Evolutionary conservation across 108 stramenopile genomes (phyloP).

Genomic region (Fistulifera pelliculosa): DNA sequence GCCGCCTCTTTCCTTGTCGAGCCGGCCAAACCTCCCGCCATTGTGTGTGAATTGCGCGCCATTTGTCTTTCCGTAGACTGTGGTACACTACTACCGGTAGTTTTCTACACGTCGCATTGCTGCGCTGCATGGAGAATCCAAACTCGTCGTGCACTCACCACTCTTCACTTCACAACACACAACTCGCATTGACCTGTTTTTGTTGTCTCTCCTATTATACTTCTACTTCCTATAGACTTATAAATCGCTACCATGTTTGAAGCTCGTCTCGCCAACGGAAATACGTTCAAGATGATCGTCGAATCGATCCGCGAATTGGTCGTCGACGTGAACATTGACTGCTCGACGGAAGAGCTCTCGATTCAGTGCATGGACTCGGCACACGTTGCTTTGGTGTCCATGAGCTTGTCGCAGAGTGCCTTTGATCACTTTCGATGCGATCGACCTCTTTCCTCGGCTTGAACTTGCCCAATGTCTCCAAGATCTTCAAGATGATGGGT

Average conservation of each 20-base stretch:
- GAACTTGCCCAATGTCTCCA: conserved; percentile 90
- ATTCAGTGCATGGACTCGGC: conserved; percentile 99
- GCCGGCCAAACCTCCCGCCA: too few relatives aligned
- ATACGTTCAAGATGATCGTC: conserved; percentile 92
- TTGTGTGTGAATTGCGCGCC: too few relatives aligned
- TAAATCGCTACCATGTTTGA: conserved; percentile 79
- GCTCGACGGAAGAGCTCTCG: conserved; percentile 75
- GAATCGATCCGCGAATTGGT: conserved; percentile 97
- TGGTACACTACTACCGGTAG: too few relatives aligned
- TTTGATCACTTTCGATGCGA: conserved; percentile 98
- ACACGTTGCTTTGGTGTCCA: conserved; percentile 93
- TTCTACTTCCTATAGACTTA: too few relatives aligned
- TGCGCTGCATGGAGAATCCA: too few relatives aligned
- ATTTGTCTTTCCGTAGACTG: too few relatives aligned
- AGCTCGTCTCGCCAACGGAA: conserved; percentile 87
- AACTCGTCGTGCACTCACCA: too few relatives aligned
- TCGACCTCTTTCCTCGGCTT: conserved; percentile 87
- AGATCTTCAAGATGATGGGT: conserved; percentile 97
- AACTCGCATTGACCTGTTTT: too few relatives aligned
- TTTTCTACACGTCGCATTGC: too few relatives aligned
- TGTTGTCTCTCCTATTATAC: too few relatives aligned
- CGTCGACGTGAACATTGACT: conserved; percentile 91
- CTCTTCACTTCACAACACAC: too few relatives aligned
- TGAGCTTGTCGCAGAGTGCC: conserved; percentile 65
- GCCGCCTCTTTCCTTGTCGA: too few relatives aligned